Conservation (phyloP, 2,329 filamentous ascomycete species). For the Cladosporium oxysporum region DNA sequence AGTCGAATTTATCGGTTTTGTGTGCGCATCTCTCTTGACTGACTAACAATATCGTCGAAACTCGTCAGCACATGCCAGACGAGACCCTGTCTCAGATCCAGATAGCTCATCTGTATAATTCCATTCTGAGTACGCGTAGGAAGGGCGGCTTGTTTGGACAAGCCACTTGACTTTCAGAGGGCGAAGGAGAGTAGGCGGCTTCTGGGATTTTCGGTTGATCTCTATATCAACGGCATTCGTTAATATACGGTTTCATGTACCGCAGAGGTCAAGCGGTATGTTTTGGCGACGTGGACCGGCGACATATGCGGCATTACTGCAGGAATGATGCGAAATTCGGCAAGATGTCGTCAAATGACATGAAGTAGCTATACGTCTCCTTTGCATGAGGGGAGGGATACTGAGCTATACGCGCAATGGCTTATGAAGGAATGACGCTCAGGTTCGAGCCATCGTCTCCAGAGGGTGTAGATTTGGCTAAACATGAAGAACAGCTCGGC, state of each 20-base stretch:
- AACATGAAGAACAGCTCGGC: not conserved
- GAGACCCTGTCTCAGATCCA: not conserved
- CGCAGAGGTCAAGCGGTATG: not conserved
- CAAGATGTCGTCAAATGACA: not conserved
- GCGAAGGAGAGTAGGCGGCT: not conserved
- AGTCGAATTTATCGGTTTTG: not conserved
- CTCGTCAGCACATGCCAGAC: not conserved
- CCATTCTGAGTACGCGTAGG: not conserved
- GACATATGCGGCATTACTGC: not conserved
- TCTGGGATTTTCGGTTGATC: too few species aligned
- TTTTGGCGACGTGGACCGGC: not conserved
- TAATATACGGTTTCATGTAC: not conserved
- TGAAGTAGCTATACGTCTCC: not conserved
- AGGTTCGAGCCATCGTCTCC: not conserved
- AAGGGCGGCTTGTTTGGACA: not conserved
- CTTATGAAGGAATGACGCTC: not conserved
- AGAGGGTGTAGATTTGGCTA: not conserved
- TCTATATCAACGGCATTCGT: not conserved
- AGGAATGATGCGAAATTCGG: not conserved
- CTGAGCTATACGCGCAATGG: not conserved
- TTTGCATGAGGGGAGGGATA: not conserved
- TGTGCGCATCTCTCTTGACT: not conserved
- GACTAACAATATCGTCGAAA: not conserved
- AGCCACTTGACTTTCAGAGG: not conserved
- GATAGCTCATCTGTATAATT: not conserved